phyloP scores from a whole-genome alignment of 2,329 filamentous ascomycete genomes.

The Aspergillus tanneri region DNA sequence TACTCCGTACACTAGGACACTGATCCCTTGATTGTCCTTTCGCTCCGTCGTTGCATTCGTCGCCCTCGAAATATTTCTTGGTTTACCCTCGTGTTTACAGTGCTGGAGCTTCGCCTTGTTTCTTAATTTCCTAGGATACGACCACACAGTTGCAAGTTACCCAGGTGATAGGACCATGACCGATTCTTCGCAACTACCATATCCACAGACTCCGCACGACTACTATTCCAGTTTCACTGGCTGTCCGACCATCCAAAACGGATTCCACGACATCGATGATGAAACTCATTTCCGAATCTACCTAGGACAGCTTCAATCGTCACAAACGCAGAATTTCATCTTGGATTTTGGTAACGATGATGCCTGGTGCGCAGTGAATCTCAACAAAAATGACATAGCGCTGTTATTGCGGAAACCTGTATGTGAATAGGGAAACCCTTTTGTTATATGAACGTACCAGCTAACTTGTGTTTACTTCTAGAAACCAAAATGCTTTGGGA shows the following conservation, averaged over 20 bases:
- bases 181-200: slow-evolving; percentile 9
- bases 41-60: too few species aligned
- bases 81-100: background rate
- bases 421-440: slow-evolving; percentile 12
- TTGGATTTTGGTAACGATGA: slow-evolving; percentile 46
- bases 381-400: slow-evolving; percentile 36
- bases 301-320: slow-evolving; percentile 28
- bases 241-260: slow-evolving; percentile 21
- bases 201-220: slow-evolving; percentile 23
- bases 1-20: background rate
- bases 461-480: slow-evolving; percentile 22
- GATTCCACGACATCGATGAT: slow-evolving; percentile 42
- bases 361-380: slow-evolving; percentile 42
- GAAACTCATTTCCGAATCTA: slow-evolving; percentile 31
- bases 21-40: background rate
- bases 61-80: too few species aligned
- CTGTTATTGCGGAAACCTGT: slow-evolving; percentile 35
- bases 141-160: background rate
- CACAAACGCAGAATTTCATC: slow-evolving; percentile 41
- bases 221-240: slow-evolving; percentile 34
- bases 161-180: slow-evolving; percentile 14
- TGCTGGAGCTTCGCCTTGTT: background rate
- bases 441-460: background rate
- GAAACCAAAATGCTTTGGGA: slow-evolving; percentile 51
- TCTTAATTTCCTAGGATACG: background rate